phyloP scores from a whole-genome alignment of 2,329 filamentous ascomycete genomes.

The Lasiodiplodia sp. region DNA sequence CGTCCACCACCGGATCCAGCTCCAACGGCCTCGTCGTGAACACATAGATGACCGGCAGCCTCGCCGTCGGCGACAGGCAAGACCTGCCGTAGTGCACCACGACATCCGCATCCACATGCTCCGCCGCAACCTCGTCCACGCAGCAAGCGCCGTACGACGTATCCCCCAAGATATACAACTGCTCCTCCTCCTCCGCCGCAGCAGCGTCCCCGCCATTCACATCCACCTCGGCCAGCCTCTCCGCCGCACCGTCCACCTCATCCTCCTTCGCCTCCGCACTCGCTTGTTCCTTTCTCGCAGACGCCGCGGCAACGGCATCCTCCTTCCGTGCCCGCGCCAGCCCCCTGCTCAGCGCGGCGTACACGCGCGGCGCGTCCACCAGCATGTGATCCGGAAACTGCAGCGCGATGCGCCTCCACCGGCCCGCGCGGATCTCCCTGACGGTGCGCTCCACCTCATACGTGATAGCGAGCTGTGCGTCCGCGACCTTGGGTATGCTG shows the following conservation, averaged over 20 bases:
- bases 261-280: not conserved
- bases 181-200: conserved; percentile 39
- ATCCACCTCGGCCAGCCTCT: conserved; percentile 13
- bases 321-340: conserved; percentile 40
- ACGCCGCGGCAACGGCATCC: not conserved
- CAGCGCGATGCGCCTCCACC: conserved; percentile 81
- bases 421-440: conserved; percentile 72
- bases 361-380: conserved; percentile 81
- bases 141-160: conserved; percentile 98
- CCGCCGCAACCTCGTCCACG: conserved; percentile 94
- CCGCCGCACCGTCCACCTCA: conserved; percentile 6
- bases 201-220: not conserved
- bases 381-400: conserved; percentile 97
- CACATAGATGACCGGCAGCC: conserved; percentile 87
- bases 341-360: conserved; percentile 67
- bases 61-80: conserved; percentile 87
- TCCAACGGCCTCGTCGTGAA: conserved; percentile 80
- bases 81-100: conserved; percentile 94
- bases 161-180: conserved; percentile 87
- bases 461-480: conserved; percentile 75
- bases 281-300: not conserved
- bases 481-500: conserved; percentile 52
- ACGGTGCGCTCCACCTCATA: conserved; percentile 89
- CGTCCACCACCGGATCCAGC: conserved; percentile 62
- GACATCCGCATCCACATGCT: conserved; percentile 88